Evolutionary conservation across 2,329 filamentous ascomycete genomes (phyloP).

Genomic region (Ophiostoma perfectum): DNA sequence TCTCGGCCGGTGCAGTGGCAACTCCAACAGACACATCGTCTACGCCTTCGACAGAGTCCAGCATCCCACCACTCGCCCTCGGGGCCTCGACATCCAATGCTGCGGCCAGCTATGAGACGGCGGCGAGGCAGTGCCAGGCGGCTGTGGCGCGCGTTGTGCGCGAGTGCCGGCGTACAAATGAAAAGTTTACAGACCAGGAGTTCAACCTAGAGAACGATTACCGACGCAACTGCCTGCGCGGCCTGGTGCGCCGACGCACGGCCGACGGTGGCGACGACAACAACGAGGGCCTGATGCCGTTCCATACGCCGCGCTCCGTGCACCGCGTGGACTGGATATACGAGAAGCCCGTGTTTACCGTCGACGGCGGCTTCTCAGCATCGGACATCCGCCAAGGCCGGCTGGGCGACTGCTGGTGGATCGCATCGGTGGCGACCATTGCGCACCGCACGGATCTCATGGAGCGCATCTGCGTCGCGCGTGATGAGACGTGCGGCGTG

Average conservation of each 20-base stretch:
- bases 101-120: conserved; percentile 37
- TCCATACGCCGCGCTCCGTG: conserved; percentile 36
- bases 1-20: conserved; percentile 1
- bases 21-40: neutral
- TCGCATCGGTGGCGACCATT: conserved; percentile 63
- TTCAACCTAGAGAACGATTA: conserved; percentile 41
- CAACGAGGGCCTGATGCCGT: conserved; percentile 14
- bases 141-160: conserved; percentile 38
- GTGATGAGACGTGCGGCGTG: conserved; percentile 53
- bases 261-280: conserved; percentile 18
- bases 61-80: neutral
- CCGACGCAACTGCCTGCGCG: conserved; percentile 36
- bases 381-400: conserved; percentile 41
- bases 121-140: conserved; percentile 38
- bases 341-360: conserved; percentile 52
- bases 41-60: neutral
- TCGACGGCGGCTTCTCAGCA: conserved; percentile 31
- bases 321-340: conserved; percentile 50
- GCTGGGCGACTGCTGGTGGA: conserved; percentile 67
- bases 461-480: conserved; percentile 60
- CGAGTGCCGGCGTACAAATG: conserved; percentile 42
- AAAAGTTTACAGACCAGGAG: conserved; percentile 42
- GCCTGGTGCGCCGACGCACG: conserved; percentile 25
- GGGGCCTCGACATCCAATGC: neutral
- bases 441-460: conserved; percentile 61